phyloP scores from a whole-genome alignment of 2,329 filamentous ascomycete genomes.

The Fusarium mexicanum region DNA sequence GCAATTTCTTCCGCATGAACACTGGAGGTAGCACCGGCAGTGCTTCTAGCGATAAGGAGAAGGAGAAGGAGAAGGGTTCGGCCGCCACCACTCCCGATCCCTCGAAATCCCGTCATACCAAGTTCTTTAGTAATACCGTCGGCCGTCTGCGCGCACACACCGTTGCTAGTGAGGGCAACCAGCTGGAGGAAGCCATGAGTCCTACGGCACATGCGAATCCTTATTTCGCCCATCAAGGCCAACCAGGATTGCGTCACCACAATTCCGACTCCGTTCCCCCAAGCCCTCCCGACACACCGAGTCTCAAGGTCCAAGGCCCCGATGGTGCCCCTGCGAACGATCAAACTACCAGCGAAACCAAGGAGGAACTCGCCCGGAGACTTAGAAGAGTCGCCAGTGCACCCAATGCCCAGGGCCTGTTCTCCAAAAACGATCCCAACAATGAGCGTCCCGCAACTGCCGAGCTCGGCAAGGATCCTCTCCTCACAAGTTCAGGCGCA shows the following conservation, averaged over 20 bases:
- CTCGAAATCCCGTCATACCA: constrained; percentile 79
- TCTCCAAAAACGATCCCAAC: constrained; percentile 65
- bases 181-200: constrained; percentile 86
- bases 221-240: constrained; percentile 96
- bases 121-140: constrained; percentile 87
- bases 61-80: constrained; percentile 50
- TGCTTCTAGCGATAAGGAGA: constrained; percentile 50
- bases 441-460: constrained; percentile 82
- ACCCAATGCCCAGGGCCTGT: constrained; percentile 94
- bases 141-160: constrained; percentile 89
- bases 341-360: constrained; percentile 79
- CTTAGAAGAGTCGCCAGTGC: constrained; percentile 94
- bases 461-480: constrained; percentile 84
- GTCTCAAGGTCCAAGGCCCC: constrained; percentile 76
- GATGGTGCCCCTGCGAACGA: constrained; percentile 68
- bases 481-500: constrained; percentile 61
- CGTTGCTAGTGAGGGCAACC: constrained; percentile 91
- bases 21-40: constrained; percentile 53
- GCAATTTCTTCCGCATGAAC: constrained; percentile 78
- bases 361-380: constrained; percentile 94
- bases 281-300: constrained; percentile 90
- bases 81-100: constrained; percentile 30
- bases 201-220: constrained; percentile 95
- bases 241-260: constrained; percentile 91
- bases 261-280: constrained; percentile 93